Percentiles rank a stretch among this genome's conserved stretches.
These are phyloP conservation scores for Pythium phragmitis DNA, from an alignment of 352 stramenopile genomes.

Conservation along the genomic window DNA sequence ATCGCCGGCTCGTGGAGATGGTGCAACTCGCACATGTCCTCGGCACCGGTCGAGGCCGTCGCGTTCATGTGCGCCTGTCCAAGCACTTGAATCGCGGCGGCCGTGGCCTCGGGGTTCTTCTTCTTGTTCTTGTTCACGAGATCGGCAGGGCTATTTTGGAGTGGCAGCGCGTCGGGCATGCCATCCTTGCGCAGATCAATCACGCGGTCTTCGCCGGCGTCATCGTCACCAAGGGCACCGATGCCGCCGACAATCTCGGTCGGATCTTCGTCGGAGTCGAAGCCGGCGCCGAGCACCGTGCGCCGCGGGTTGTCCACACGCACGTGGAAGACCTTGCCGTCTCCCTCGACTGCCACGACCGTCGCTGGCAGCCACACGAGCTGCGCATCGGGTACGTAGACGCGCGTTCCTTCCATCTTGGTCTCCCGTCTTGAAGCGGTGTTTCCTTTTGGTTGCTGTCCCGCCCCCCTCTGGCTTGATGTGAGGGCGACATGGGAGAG, in stretches of 20 bases:
- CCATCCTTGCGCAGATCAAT: slow-evolving; percentile 68
- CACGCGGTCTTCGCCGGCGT: slow-evolving; percentile 44
- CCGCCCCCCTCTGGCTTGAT: slow-evolving; percentile 27
- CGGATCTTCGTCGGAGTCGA: slow-evolving; percentile 16
- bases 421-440: slow-evolving; percentile 8
- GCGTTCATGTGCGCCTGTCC: slow-evolving; percentile 31
- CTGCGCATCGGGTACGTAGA: slow-evolving; percentile 82
- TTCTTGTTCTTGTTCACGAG: slow-evolving; percentile 27
- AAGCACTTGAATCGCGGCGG: slow-evolving; percentile 23
- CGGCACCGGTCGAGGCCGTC: slow-evolving; percentile 41
- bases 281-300: slow-evolving; percentile 20
- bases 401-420: slow-evolving; percentile 72
- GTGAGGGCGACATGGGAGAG: slow-evolving; percentile 19
- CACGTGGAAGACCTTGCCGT: slow-evolving; percentile 67
- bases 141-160: slow-evolving; percentile 58
- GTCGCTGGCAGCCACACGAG: slow-evolving; percentile 82
- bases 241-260: slow-evolving; percentile 27
- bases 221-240: slow-evolving; percentile 21
- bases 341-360: slow-evolving; percentile 59
- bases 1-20: slow-evolving; percentile 91
- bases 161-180: slow-evolving; percentile 75
- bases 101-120: slow-evolving; percentile 17
- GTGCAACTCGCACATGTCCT: slow-evolving; percentile 85
- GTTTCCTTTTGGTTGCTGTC: slow-evolving; percentile 8
- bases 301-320: slow-evolving; percentile 38